Evolutionary conservation across 768 basidiomycete genomes (phyloP).

Genomic region (Cystobasidium onofrii): DNA sequence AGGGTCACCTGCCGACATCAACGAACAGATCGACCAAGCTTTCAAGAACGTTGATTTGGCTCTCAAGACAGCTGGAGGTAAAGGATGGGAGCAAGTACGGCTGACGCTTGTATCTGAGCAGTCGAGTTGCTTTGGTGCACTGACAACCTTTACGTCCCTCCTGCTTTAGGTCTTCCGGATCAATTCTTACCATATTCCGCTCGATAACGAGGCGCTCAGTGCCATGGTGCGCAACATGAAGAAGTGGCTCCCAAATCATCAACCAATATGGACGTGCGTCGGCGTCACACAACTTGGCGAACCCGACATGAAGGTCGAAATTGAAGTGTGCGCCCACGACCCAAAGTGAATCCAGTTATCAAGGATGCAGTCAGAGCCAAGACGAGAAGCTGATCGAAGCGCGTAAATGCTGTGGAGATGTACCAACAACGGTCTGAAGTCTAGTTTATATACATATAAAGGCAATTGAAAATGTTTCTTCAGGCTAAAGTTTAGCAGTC

Average conservation of each 20-base stretch:
- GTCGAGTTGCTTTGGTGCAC: not conserved
- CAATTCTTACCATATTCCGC: conserved; percentile 19
- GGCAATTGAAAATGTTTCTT: not conserved
- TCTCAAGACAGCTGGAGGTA: conserved; percentile 15
- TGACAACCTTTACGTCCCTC: not conserved
- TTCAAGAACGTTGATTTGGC: conserved; percentile 26
- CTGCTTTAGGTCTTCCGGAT: not conserved
- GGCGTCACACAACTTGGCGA: not conserved
- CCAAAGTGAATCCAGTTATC: no score
- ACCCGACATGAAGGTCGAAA: not conserved
- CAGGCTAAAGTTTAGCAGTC: not conserved
- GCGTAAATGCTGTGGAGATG: not conserved
- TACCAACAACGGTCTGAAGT: not conserved
- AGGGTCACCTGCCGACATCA: not conserved
- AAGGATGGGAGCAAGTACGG: not conserved
- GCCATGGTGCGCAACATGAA: conserved; percentile 19
- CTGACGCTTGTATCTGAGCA: not conserved
- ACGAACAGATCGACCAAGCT: conserved; percentile 28
- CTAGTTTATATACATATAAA: not conserved
- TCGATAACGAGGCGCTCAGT: not conserved
- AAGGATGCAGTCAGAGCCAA: no score
- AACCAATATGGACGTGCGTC: not conserved
- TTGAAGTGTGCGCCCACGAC: not conserved
- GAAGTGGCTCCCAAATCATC: not conserved
- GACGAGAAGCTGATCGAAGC: no score